phyloP scores from a whole-genome alignment of 495 filamentous ascomycete genomes.

The Hypoxylon lenormandii region DNA sequence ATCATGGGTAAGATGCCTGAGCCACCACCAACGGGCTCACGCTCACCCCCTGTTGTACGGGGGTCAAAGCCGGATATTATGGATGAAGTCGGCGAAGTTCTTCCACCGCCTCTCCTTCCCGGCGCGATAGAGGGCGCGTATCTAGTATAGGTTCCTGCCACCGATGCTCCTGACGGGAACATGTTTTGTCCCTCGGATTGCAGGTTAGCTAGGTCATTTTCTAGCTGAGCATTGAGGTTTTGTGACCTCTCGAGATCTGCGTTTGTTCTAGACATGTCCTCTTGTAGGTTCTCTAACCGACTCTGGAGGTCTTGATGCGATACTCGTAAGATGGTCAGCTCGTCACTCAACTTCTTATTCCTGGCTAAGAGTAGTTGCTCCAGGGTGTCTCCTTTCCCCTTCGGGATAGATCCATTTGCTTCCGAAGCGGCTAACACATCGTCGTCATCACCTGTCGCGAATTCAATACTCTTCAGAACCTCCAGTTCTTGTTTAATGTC shows the following conservation, averaged over 20 bases:
- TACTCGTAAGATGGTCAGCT: slow-evolving; percentile 89
- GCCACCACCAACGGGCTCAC: slow-evolving; percentile 81
- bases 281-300: slow-evolving; percentile 81
- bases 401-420: slow-evolving; percentile 63
- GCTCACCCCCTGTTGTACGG: slow-evolving; percentile 72
- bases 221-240: slow-evolving; percentile 85
- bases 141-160: slow-evolving; percentile 91
- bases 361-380: slow-evolving; percentile 91
- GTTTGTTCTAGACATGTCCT: slow-evolving; percentile 84
- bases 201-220: slow-evolving; percentile 88
- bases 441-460: slow-evolving; percentile 89
- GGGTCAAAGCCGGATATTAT: slow-evolving; percentile 96
- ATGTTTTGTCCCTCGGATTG: slow-evolving; percentile 85
- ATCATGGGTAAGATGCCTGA: slow-evolving; percentile 97
- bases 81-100: slow-evolving; percentile 92
- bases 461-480: slow-evolving; percentile 97
- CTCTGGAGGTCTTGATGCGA: slow-evolving; percentile 91
- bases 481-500: slow-evolving; percentile 95
- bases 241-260: slow-evolving; percentile 86
- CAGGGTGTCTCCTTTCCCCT: slow-evolving; percentile 79
- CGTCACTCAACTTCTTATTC: slow-evolving; percentile 95
- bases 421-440: slow-evolving; percentile 60
- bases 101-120: slow-evolving; percentile 66
- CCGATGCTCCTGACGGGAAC: slow-evolving; percentile 87
- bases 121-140: slow-evolving; percentile 80